Percentiles rank a stretch among this genome's conserved stretches.
phyloP scores from a whole-genome alignment of 1,284 basidiomycete species.

The Ceratobasidium sp. region DNA sequence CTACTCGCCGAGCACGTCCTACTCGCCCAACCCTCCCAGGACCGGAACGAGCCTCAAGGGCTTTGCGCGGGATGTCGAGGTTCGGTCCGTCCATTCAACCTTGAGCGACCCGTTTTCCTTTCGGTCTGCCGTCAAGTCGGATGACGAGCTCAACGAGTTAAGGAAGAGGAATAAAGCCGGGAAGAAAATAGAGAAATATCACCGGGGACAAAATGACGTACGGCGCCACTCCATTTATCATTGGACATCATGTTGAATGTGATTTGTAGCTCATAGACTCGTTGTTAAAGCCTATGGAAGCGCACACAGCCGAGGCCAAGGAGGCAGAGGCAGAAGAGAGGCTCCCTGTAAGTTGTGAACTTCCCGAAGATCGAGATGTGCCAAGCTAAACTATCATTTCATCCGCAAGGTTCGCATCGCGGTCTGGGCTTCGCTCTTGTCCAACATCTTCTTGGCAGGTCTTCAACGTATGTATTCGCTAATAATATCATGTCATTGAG shows the following conservation, averaged over 20 bases:
- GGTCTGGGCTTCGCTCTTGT: slow-evolving; percentile 80
- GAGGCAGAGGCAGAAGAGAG: slow-evolving; percentile 71
- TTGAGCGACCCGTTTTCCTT: slow-evolving; percentile 50
- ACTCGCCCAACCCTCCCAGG: not conserved
- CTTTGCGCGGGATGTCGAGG: slow-evolving; percentile 23
- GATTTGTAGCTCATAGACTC: slow-evolving; percentile 75
- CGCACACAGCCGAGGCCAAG: slow-evolving; percentile 79
- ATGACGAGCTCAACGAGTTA: slow-evolving; percentile 68
- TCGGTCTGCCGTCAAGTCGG: slow-evolving; percentile 58
- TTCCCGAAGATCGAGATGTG: slow-evolving; percentile 45
- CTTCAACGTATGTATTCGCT: slow-evolving; percentile 68
- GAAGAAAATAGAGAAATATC: slow-evolving; percentile 74
- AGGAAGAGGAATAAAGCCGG: slow-evolving; percentile 66
- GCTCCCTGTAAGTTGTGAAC: slow-evolving; percentile 65
- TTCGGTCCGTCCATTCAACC: slow-evolving; percentile 16
- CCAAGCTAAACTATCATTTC: slow-evolving; percentile 47
- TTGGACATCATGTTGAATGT: not conserved
- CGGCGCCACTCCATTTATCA: not conserved
- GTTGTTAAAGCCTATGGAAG: slow-evolving; percentile 89
- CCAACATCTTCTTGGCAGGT: slow-evolving; percentile 77
- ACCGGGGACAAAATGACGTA: slow-evolving; percentile 85
- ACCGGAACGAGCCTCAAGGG: slow-evolving; percentile 14
- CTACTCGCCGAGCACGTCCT: slow-evolving; percentile 20
- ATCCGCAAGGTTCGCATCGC: slow-evolving; percentile 83
- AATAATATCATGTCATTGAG: slow-evolving; percentile 48